Conservation (phyloP, 441 rosid species). For the Francoa sonchifolia region DNA sequence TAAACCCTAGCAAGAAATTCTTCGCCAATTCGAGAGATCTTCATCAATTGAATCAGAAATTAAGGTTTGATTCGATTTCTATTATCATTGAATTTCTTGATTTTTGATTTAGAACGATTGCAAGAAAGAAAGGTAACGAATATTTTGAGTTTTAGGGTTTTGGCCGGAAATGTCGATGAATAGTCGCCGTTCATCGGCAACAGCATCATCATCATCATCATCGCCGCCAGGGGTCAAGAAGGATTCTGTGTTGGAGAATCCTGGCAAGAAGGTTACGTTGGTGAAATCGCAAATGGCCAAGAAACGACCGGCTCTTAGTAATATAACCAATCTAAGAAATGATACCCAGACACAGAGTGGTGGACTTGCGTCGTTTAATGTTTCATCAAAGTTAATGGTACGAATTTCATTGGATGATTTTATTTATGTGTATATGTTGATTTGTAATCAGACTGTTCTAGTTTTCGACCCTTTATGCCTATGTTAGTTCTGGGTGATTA, state of each 20-base stretch:
- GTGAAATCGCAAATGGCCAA: conserved; percentile 30
- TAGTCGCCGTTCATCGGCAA: no score
- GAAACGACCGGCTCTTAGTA: conserved; percentile 74
- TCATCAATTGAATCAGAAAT: no score
- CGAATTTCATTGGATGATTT: not conserved
- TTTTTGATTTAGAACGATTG: no score
- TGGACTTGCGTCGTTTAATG: conserved; percentile 25
- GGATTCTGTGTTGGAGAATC: conserved; percentile 31
- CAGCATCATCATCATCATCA: no score
- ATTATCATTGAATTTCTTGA: no score
- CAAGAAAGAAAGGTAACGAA: no score
- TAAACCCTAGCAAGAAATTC: no score
- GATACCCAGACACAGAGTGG: conserved; percentile 14
- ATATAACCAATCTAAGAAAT: conserved; percentile 58
- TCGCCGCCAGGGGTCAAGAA: no score
- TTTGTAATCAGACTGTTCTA: not conserved
- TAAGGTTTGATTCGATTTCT: no score
- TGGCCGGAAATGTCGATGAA: no score
- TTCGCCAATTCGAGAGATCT: no score
- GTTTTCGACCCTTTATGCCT: not conserved
- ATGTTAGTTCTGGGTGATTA: not conserved
- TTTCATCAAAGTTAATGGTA: conserved; percentile 35
- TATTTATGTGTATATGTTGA: not conserved
- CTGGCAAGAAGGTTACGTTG: conserved; percentile 18
- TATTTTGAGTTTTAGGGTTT: no score